Evolutionary conservation across 768 basidiomycete species (phyloP), one percentile per base, ranked within the genome.

Genomic region (Trametes cingulata): DNA sequence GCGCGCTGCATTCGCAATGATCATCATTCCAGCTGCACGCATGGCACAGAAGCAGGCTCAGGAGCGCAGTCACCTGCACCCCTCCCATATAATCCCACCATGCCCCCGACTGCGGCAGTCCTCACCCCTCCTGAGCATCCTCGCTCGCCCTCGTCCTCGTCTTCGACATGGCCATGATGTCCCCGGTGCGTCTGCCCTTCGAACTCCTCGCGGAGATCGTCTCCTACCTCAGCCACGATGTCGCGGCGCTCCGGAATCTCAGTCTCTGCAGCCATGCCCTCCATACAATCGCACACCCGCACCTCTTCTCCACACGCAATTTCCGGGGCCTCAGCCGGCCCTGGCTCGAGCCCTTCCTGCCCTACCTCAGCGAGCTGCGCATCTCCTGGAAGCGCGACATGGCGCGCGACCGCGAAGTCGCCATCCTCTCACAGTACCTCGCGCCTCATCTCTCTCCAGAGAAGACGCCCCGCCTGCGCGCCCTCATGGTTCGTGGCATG

Each of bases 141-240:
- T 33, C 29, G 4, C 29, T 33, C 29, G 6, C 6, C 29, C 29
- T 33, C 29, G 29, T n/a, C n/a, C 29, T 33, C 10, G 29, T 33
- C 29, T 10, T 33, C 29, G 29, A 4, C 29, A 33, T 33, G 29
- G 6, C 29, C 33, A 53, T 40, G 51, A n/a, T 29, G 14, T 14
- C 9, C 35, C 13, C 24, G 24, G 41, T 50, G 5, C 51, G 13
- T 14, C 27, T 61, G 29, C 60, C 60, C 3, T 19, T 61, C 53
- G 60, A 61, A 41, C 53, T 61, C 47, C 48, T 55, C 39, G 52
- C 53, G 10, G 53, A 61, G 47, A 56, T 61, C 41, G 40, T 55
- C 1, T 42, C 47, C 40, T 61, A 25, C 48, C 47, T 61, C 25
- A 17, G 29, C 22, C 40, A 43, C n/a, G 53, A 61, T 33, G 40